Conservation (phyloP, 768 basidiomycete genomes). For the Hypholoma sublateritium region DNA sequence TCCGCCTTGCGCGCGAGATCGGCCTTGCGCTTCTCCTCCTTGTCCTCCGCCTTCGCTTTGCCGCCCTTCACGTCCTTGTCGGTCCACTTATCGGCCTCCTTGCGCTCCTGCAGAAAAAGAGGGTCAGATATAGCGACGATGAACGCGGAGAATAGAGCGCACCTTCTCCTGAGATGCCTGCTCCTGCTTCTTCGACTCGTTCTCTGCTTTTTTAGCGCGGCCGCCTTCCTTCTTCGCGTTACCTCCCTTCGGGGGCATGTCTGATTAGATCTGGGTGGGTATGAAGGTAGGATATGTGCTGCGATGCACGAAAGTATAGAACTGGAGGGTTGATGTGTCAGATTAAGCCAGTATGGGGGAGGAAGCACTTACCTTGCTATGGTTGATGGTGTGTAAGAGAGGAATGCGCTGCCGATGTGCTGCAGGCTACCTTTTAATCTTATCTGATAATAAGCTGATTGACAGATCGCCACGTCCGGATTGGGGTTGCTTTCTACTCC, state of each 20-base stretch:
- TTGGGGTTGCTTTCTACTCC: no score
- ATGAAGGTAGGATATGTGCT: neutral
- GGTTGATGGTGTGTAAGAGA: neutral
- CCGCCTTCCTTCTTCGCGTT: constrained; percentile 94
- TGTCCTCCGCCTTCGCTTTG: constrained; percentile 67
- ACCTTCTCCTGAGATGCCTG: constrained; percentile 63
- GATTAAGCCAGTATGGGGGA: neutral
- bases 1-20: constrained; percentile 87
- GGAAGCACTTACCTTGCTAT: neutral
- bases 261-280: neutral
- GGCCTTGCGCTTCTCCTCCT: constrained; percentile 78
- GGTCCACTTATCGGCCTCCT: constrained; percentile 69
- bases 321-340: neutral
- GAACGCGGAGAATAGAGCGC: constrained; percentile 7
- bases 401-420: neutral
- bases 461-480: neutral
- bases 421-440: constrained; percentile 6
- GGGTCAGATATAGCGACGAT: neutral
- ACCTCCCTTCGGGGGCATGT: constrained; percentile 84
- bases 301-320: neutral
- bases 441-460: constrained; percentile 18
- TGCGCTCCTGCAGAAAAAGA: constrained; percentile 53
- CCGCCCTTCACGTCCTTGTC: constrained; percentile 59
- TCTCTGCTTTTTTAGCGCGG: constrained; percentile 88
- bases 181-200: constrained; percentile 78